A percentile compares a stretch with the other conserved stretches of the same genome.
These are phyloP conservation scores for Botrytis elliptica DNA, from an alignment of 2,329 filamentous ascomycete genomes.

Conservation along the genomic window DNA sequence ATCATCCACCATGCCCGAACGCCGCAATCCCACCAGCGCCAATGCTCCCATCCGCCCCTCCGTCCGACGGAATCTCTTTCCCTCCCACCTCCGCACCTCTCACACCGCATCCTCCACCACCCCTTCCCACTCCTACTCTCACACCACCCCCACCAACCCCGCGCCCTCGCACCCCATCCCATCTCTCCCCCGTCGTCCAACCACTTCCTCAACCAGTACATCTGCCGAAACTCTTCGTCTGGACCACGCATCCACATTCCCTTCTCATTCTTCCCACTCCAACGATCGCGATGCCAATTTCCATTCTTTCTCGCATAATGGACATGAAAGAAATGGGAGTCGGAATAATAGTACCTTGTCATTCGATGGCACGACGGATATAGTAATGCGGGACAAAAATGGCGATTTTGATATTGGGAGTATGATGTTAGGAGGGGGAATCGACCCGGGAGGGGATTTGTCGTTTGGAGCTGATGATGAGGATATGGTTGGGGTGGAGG, in stretches of 20 bases:
- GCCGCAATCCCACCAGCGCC: constrained; percentile 17
- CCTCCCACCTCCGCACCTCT: constrained; percentile 13
- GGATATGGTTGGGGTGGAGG: constrained; percentile 43
- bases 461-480: constrained; percentile 44
- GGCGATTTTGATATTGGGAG: constrained; percentile 59
- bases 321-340: neutral
- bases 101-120: constrained; percentile 18
- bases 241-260: constrained; percentile 46
- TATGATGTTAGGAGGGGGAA: constrained; percentile 24
- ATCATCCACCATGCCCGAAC: constrained; percentile 33
- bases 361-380: constrained; percentile 44
- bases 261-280: neutral
- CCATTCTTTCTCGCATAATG: neutral
- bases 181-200: constrained; percentile 58
- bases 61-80: constrained; percentile 21
- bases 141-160: constrained; percentile 24
- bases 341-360: neutral
- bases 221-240: constrained; percentile 50
- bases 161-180: constrained; percentile 52
- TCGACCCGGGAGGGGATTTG: constrained; percentile 29
- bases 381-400: constrained; percentile 61
- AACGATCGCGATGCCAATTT: neutral
- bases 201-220: constrained; percentile 43
- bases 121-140: neutral
- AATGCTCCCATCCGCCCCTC: constrained; percentile 8